Evolutionary conservation across 306 rosid species (phyloP).

Genomic region (Fragaria nilgerrensis): DNA sequence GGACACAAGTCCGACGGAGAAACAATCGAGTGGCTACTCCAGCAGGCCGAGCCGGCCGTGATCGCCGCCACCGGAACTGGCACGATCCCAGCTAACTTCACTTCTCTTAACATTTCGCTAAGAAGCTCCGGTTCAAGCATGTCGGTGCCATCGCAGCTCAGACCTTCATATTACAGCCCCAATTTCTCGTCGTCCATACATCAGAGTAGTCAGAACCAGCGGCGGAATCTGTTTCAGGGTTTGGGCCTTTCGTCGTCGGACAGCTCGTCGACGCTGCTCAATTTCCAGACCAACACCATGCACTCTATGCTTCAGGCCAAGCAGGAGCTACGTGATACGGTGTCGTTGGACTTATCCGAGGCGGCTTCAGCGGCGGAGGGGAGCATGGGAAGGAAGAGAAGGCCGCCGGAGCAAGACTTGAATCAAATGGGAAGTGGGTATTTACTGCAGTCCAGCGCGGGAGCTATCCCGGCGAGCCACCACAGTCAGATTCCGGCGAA

Average conservation of each 20-base stretch:
- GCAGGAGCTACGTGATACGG: slow-evolving; percentile 60
- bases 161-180: slow-evolving; percentile 77
- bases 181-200: slow-evolving; percentile 46
- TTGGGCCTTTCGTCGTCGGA: slow-evolving; percentile 44
- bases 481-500: slow-evolving; percentile 67
- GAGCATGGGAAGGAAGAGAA: slow-evolving; percentile 53
- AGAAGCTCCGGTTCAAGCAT: slow-evolving; percentile 89
- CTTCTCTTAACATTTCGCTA: slow-evolving; percentile 69
- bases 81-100: slow-evolving; percentile 89
- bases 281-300: slow-evolving; percentile 57
- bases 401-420: slow-evolving; percentile 55
- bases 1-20: slow-evolving; percentile 91
- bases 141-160: slow-evolving; percentile 77
- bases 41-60: slow-evolving; percentile 84
- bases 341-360: slow-evolving; percentile 62
- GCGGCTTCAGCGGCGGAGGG: slow-evolving; percentile 53
- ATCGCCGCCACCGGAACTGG: slow-evolving; percentile 96
- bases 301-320: slow-evolving; percentile 59
- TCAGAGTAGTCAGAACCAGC: slow-evolving; percentile 30
- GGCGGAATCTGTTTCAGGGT: slow-evolving; percentile 52
- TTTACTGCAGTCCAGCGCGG: slow-evolving; percentile 57
- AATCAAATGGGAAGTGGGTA: slow-evolving; percentile 63
- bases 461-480: slow-evolving; percentile 63
- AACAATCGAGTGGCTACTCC: slow-evolving; percentile 86
- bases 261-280: slow-evolving; percentile 50